A percentile compares a stretch with the other conserved stretches of the same genome.
Conservation (phyloP, 805 yeast species). For the Cyberlindnera euphorbiiphila region DNA sequence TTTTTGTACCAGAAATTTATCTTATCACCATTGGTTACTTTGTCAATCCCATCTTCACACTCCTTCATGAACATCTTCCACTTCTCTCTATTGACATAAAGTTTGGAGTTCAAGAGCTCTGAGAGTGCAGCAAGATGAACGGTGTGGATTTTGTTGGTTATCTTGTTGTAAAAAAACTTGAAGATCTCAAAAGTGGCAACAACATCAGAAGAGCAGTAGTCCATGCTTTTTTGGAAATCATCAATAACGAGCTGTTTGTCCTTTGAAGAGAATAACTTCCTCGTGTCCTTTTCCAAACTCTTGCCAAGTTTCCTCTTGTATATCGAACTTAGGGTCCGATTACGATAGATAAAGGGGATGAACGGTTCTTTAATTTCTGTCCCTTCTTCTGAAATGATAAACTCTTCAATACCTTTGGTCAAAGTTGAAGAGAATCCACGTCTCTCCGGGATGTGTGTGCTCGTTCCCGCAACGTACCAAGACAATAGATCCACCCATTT, state of each 20-base stretch:
- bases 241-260: slow-evolving; percentile 50
- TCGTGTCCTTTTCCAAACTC: slow-evolving; percentile 57
- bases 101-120: slow-evolving; percentile 6
- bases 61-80: slow-evolving; percentile 1
- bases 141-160: slow-evolving; percentile 1
- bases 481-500: slow-evolving; percentile 87
- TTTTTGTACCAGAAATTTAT: neutral
- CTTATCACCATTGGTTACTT: neutral
- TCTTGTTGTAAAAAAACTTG: slow-evolving; percentile 13
- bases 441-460: too few species aligned
- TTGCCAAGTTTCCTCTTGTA: slow-evolving; percentile 31
- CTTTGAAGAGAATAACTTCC: slow-evolving; percentile 56
- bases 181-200: slow-evolving; percentile 65
- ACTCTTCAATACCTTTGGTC: too few species aligned
- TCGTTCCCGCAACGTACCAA: slow-evolving; percentile 59
- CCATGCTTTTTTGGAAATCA: slow-evolving; percentile 55
- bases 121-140: slow-evolving; percentile 7
- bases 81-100: slow-evolving; percentile 5
- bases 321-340: slow-evolving; percentile 8
- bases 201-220: slow-evolving; percentile 81
- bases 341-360: neutral
- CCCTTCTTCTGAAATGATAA: neutral
- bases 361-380: neutral
- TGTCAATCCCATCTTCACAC: neutral
- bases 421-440: slow-evolving; percentile 2